Evolutionary conservation across 257 asterid genomes (phyloP).

Genomic region (Primulina huaijiensis): DNA sequence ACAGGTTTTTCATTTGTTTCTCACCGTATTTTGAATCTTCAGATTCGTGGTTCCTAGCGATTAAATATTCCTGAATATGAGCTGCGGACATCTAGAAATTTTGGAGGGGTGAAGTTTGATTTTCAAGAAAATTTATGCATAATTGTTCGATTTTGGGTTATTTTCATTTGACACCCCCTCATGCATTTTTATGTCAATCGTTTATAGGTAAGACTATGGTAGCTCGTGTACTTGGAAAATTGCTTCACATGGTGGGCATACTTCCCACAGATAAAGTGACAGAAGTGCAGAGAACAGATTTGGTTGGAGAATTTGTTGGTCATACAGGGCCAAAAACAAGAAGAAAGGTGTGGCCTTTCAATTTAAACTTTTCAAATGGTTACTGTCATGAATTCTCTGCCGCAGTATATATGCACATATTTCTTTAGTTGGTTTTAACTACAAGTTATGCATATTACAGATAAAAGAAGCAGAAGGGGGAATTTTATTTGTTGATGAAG

Average conservation of each 20-base stretch:
- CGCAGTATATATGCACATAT: not conserved
- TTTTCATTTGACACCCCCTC: not conserved
- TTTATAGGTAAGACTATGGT: constrained; percentile 81
- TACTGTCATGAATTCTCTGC: not conserved
- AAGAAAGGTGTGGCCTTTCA: constrained; percentile 48
- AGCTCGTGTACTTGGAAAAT: constrained; percentile 79
- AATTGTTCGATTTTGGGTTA: not conserved
- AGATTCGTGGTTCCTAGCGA: too few species aligned
- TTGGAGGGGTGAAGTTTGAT: not conserved
- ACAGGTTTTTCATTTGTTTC: constrained; percentile 52
- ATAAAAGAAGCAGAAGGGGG: constrained; percentile 94
- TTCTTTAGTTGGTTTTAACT: not conserved
- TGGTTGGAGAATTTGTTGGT: constrained; percentile 84
- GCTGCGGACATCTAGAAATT: not conserved
- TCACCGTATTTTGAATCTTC: constrained; percentile 3
- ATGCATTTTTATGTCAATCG: constrained; percentile 1
- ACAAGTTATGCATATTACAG: constrained; percentile 32
- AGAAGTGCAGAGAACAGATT: constrained; percentile 92
- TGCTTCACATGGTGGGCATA: constrained; percentile 82
- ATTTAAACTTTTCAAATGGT: not conserved
- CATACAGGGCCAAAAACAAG: constrained; percentile 84
- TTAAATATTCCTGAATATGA: not conserved
- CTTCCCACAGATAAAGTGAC: constrained; percentile 75
- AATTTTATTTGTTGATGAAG: constrained; percentile 90
- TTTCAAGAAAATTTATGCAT: not conserved